These are phyloP conservation scores for Lycium barbarum DNA, from an alignment of 257 asterid species.

Conservation along the genomic window DNA sequence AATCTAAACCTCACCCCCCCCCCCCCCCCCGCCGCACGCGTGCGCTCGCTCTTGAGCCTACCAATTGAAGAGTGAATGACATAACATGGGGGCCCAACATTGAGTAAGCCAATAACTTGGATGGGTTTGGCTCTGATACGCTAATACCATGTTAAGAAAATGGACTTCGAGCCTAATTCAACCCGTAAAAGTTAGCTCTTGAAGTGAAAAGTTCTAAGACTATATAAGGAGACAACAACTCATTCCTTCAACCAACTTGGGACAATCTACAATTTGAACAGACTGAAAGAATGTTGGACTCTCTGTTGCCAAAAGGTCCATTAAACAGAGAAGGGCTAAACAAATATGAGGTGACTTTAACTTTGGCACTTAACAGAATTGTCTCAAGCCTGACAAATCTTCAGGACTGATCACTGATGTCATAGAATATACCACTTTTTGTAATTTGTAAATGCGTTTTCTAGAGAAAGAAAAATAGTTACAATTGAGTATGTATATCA, in stretches of 20 bases:
- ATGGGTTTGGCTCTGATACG: background rate
- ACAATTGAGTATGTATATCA: background rate
- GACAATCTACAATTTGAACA: background rate
- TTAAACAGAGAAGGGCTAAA: constrained; percentile 6
- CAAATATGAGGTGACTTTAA: constrained; percentile 4
- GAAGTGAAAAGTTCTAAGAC: background rate
- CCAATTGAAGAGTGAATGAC: background rate
- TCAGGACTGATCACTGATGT: constrained; percentile 6
- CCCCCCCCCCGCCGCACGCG: background rate
- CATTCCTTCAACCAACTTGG: background rate
- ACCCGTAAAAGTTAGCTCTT: background rate
- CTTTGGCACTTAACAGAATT: constrained; percentile 14
- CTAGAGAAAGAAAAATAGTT: background rate
- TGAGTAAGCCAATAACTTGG: background rate
- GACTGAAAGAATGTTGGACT: background rate
- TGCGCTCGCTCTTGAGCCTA: background rate
- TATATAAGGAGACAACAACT: background rate
- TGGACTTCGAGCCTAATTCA: background rate
- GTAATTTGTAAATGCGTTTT: constrained; percentile 4
- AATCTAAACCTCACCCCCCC: background rate
- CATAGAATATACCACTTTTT: background rate
- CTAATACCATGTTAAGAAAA: background rate
- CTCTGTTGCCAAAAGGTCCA: background rate
- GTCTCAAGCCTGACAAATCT: background rate
- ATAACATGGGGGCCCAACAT: background rate